phyloP scores from a whole-genome alignment of 75 land plant species.

The Sequoia sempervirens region DNA sequence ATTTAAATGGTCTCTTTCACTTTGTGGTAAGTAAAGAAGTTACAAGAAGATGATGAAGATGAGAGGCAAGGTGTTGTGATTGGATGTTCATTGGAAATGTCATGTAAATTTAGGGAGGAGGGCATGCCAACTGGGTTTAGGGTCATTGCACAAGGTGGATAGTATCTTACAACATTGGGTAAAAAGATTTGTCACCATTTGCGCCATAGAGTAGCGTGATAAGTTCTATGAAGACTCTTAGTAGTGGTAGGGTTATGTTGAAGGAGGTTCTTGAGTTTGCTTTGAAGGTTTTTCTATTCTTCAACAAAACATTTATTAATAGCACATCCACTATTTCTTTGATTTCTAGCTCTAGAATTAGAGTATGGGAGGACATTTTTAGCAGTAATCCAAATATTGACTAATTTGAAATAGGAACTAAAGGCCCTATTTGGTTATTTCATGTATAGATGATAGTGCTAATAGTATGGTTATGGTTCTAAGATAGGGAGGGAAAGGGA shows the following conservation, averaged over 20 bases:
- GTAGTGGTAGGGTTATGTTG: too few relatives aligned
- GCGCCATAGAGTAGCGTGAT: background rate
- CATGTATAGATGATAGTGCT: too few relatives aligned
- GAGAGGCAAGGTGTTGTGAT: too few relatives aligned
- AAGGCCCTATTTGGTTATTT: too few relatives aligned
- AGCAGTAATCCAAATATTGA: background rate
- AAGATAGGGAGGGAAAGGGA: too few relatives aligned
- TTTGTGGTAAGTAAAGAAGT: too few relatives aligned
- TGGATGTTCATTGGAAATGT: too few relatives aligned
- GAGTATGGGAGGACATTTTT: background rate
- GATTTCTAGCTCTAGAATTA: background rate
- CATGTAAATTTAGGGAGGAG: background rate
- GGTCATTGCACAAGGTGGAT: background rate
- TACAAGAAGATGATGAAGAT: background rate
- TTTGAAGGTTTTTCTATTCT: background rate
- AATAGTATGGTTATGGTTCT: too few relatives aligned
- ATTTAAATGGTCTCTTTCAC: background rate
- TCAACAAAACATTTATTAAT: background rate
- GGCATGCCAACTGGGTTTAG: background rate
- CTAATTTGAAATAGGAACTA: too few relatives aligned
- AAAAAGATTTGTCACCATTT: background rate
- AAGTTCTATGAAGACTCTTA: background rate
- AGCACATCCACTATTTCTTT: too few relatives aligned
- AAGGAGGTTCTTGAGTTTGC: background rate
- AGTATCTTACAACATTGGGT: background rate